phyloP scores from a whole-genome alignment of 345 rosid species.

The Hevea brasiliensis region DNA sequence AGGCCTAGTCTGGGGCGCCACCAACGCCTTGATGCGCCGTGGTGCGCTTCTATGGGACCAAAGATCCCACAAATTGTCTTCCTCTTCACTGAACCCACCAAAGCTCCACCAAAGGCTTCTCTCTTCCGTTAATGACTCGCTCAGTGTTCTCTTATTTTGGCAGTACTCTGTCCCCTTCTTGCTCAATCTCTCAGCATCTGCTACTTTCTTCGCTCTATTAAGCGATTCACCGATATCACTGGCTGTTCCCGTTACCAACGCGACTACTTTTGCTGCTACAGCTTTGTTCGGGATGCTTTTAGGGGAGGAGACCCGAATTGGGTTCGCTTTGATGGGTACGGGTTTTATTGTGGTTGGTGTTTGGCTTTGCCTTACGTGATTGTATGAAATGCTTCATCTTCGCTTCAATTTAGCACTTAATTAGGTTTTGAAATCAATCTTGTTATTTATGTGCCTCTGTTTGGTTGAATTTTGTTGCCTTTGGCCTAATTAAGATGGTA shows the following conservation, averaged over 20 bases:
- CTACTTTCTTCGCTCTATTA: conserved; percentile 74
- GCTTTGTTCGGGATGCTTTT: conserved; percentile 70
- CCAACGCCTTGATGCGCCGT: conserved; percentile 84
- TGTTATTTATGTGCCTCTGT: no score
- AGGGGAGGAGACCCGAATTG: conserved; percentile 69
- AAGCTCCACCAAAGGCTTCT: conserved; percentile 43
- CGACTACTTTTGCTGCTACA: conserved; percentile 90
- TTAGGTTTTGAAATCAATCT: no score
- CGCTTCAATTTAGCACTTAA: background rate
- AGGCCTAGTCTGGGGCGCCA: conserved; percentile 88
- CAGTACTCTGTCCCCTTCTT: conserved; percentile 86
- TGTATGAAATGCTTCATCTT: background rate
- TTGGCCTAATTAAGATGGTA: no score
- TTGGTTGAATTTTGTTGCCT: no score
- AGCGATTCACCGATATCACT: conserved; percentile 72
- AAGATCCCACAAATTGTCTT: conserved; percentile 20
- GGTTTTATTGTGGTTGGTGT: conserved; percentile 66
- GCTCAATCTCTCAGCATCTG: conserved; percentile 85
- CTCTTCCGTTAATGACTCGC: conserved; percentile 41
- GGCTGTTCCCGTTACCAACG: conserved; percentile 91
- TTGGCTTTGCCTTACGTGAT: conserved; percentile 66
- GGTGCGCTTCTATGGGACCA: conserved; percentile 86
- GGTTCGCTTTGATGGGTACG: conserved; percentile 62
- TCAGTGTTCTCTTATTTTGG: conserved; percentile 74
- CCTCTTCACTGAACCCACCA: conserved; percentile 26